Conservation (phyloP, 495 filamentous ascomycete species). For the Amphirosellinia nigrospora region DNA sequence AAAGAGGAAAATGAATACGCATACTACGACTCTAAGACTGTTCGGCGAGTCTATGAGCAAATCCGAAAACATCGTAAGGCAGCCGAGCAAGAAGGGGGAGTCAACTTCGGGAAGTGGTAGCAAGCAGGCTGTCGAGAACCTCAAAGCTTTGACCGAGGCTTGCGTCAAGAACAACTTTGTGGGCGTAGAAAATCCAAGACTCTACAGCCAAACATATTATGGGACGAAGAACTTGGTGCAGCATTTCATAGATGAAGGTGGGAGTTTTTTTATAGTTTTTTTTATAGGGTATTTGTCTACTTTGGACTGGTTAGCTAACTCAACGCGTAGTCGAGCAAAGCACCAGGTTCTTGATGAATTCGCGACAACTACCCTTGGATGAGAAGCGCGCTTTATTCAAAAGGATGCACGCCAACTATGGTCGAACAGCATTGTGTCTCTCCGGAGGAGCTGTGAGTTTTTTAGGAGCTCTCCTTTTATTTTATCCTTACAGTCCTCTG, state of each 20-base stretch:
- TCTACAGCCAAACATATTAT: slow-evolving; percentile 96
- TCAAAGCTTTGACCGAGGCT: slow-evolving; percentile 78
- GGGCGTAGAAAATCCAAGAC: slow-evolving; percentile 88
- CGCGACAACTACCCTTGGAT: slow-evolving; percentile 66
- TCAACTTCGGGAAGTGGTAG: slow-evolving; percentile 27
- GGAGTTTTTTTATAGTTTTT: slow-evolving; percentile 23
- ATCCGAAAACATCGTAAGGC: slow-evolving; percentile 64
- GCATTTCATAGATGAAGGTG: slow-evolving; percentile 82
- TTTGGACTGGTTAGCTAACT: neutral
- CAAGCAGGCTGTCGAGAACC: slow-evolving; percentile 69
- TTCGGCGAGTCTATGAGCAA: slow-evolving; percentile 75
- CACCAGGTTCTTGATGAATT: slow-evolving; percentile 69
- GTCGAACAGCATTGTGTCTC: slow-evolving; percentile 88
- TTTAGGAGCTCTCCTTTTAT: neutral
- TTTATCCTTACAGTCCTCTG: neutral
- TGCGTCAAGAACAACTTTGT: slow-evolving; percentile 98
- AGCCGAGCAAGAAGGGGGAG: slow-evolving; percentile 61
- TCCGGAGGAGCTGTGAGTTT: slow-evolving; percentile 80
- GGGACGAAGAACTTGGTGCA: slow-evolving; percentile 94
- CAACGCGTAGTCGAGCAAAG: slow-evolving; percentile 59
- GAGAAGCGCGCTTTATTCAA: slow-evolving; percentile 87
- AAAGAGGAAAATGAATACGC: slow-evolving; percentile 88
- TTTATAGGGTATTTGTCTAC: neutral
- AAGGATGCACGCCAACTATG: slow-evolving; percentile 87
- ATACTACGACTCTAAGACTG: slow-evolving; percentile 89